Base-by-base conservation (phyloP, 441 rosid species). In the Croton setiger region DNA sequence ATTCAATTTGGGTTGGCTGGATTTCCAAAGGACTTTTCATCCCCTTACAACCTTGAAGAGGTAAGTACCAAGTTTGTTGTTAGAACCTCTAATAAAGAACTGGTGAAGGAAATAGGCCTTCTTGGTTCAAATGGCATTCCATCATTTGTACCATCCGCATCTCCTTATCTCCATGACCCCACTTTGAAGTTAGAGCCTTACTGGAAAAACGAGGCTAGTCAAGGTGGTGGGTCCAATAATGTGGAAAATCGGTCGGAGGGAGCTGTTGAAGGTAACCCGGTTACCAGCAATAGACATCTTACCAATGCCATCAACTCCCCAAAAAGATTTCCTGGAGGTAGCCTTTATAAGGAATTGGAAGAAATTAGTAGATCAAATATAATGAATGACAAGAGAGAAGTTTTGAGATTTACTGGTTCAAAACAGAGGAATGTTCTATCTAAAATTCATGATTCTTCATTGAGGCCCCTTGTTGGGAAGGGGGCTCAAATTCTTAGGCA, bases 91-190 rank as follows among this genome's bases (percentile, higher is more conserved):
- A 77, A 74, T 72, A 80, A 81, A 79, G 87, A 82, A 31, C 72
- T 84, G 79, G 83, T 86, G 59, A 73, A 69, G 79, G 82, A 82
- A 63, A 84, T 86, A 36, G 90, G 90, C 57, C 85, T 86, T 67
- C 77, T 86, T n/a, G 86, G 90, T 68, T 79, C 85, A 49, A 75
- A 80, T 67, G 86, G 90, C 18, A 51, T 73, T 63, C 84, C 87
- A 33, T 77, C 78, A 39, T 75, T 84, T 59, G 73, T 86, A 72
- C 71, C 80, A 31, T 70, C 72, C 36, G 47, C 70, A 37, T 82
- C 87, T 64, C 76, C 75, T 37, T 78, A 74, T 75, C 77, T 82
- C 33, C 68, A 60, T 55, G 89, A 82, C 69, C 81, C 83, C 23
- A 57, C 79, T 21, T 72, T 80, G 54, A 71, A 53, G 79, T 63